Conservation (phyloP, 345 rosid genomes). For the Aquilaria sinensis region DNA sequence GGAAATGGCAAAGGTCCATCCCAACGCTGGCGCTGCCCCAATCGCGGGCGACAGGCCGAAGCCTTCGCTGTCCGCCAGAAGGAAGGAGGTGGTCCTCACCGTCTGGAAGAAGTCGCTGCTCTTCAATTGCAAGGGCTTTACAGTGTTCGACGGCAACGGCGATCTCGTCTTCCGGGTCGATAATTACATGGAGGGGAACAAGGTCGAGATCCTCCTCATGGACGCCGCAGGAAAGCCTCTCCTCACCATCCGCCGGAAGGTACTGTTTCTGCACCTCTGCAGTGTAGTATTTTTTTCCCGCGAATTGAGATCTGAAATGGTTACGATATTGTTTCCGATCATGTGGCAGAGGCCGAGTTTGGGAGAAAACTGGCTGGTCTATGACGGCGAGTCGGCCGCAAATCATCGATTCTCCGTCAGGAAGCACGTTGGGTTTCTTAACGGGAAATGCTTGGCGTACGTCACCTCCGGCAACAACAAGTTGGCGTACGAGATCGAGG, state of each 20-base stretch:
- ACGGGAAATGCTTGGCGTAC: slow-evolving; percentile 49
- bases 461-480: slow-evolving; percentile 19
- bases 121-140: slow-evolving; percentile 92
- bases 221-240: slow-evolving; percentile 83
- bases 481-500: slow-evolving; percentile 60
- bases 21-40: slow-evolving; percentile 28
- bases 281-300: not conserved
- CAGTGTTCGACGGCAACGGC: slow-evolving; percentile 72
- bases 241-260: slow-evolving; percentile 95
- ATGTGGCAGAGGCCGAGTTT: slow-evolving; percentile 54
- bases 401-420: slow-evolving; percentile 49
- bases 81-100: slow-evolving; percentile 38
- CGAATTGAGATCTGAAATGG: not conserved
- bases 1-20: slow-evolving; percentile 73
- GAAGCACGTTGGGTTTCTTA: slow-evolving; percentile 44
- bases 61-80: slow-evolving; percentile 7
- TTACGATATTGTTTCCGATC: not conserved
- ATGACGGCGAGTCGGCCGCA: slow-evolving; percentile 60
- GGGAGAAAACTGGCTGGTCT: slow-evolving; percentile 74
- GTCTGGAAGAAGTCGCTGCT: slow-evolving; percentile 95
- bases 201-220: slow-evolving; percentile 78
- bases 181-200: slow-evolving; percentile 54
- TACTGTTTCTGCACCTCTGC: slow-evolving; percentile 4
- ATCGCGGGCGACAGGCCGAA: not conserved
- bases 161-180: slow-evolving; percentile 80